Conservation (phyloP, 208 protist genomes). For the Acanthamoeba castellanii region DNA sequence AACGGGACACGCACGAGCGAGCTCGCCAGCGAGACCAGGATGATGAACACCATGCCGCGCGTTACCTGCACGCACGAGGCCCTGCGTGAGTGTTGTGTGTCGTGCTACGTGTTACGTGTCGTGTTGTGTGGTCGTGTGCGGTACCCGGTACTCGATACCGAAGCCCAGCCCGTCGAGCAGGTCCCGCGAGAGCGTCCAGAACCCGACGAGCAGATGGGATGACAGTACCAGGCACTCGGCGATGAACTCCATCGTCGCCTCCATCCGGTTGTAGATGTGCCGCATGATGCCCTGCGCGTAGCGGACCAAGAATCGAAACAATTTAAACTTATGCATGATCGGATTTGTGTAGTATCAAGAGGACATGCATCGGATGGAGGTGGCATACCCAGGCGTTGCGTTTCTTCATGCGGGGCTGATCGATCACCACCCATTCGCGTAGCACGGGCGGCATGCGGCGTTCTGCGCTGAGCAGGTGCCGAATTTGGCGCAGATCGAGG, state of each 20-base stretch:
- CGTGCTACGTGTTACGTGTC: neutral
- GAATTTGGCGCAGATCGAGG: slow-evolving; percentile 27
- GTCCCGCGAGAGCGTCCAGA: neutral
- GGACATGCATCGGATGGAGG: too few relatives aligned
- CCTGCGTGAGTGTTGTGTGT: neutral
- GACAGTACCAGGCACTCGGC: neutral
- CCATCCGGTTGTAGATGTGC: slow-evolving; percentile 6
- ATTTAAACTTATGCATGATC: neutral
- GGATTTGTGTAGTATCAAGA: neutral
- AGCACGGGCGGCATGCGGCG: slow-evolving; percentile 25
- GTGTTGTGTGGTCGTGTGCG: neutral
- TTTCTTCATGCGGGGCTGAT: slow-evolving; percentile 36
- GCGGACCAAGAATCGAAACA: neutral
- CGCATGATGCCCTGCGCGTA: neutral
- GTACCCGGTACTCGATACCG: neutral
- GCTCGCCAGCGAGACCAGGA: slow-evolving; percentile 40
- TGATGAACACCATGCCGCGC: slow-evolving; percentile 34
- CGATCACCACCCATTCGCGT: slow-evolving; percentile 13
- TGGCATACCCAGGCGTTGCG: neutral
- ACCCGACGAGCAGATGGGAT: neutral
- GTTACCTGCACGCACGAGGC: neutral
- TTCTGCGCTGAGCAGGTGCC: neutral
- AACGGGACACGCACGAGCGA: slow-evolving; percentile 38
- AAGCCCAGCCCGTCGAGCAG: neutral
- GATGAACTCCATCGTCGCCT: slow-evolving; percentile 29